Evolutionary conservation across 192 early-diverging fungal species (phyloP).

Genomic region (Rhizophagus sp.): DNA sequence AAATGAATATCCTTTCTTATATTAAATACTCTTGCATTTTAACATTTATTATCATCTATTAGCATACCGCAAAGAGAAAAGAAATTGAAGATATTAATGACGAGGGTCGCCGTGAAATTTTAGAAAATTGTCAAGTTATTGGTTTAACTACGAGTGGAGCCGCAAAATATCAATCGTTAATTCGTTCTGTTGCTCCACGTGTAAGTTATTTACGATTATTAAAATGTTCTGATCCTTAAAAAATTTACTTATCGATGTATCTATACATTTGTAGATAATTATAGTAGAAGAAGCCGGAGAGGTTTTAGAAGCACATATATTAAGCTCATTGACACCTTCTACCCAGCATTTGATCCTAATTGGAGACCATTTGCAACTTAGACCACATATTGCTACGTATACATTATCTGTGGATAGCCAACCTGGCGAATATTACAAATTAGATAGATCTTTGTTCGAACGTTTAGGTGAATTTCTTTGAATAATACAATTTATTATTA

Average conservation of each 20-base stretch:
- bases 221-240: neutral
- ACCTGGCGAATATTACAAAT: slow-evolving; percentile 38
- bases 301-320: slow-evolving; percentile 55
- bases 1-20: neutral
- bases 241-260: neutral
- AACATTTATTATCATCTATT: neutral
- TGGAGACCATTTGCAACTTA: slow-evolving; percentile 31
- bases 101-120: slow-evolving; percentile 28
- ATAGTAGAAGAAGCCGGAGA: slow-evolving; percentile 62
- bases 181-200: slow-evolving; percentile 16
- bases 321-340: slow-evolving; percentile 44
- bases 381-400: slow-evolving; percentile 11
- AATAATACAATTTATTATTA: slow-evolving; percentile 28
- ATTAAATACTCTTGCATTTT: neutral
- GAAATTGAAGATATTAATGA: slow-evolving; percentile 24
- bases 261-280: slow-evolving; percentile 42
- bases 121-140: slow-evolving; percentile 37
- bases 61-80: neutral
- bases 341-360: slow-evolving; percentile 59
- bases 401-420: neutral
- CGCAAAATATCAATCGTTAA: slow-evolving; percentile 37
- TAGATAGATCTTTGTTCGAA: slow-evolving; percentile 55
- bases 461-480: slow-evolving; percentile 14
- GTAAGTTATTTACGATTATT: neutral
- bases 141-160: slow-evolving; percentile 52